Evolutionary conservation across 306 rosid genomes (phyloP), one percentile per base, ranked within the genome.

Genomic region (Herpetospermum pedunculosum): DNA sequence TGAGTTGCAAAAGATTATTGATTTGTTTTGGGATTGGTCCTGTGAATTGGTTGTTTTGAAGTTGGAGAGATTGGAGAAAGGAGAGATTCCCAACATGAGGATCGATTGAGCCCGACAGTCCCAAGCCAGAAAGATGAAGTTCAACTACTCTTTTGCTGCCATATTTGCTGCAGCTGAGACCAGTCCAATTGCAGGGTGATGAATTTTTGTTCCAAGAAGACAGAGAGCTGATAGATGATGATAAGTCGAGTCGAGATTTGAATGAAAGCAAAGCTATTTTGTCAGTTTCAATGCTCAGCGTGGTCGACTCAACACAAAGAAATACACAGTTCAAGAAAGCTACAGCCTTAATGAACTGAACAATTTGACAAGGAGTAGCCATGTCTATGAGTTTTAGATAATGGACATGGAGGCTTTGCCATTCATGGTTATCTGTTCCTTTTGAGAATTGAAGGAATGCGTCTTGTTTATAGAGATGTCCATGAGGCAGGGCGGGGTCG

Each of bases 111-210:
- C 97, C 97, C 2, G 83, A 58, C 46, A 87, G 83, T 52, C 81
- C 53, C 0, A 76, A 65, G 13, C 87, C 64, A 4, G 92, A 83
- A 70, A 92, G 90, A 19, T 82, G 54, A 2, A 87, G 76, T 50
- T 35, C 68, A 32, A 78, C 74, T 0, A 89, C 96, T 83, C 97
- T 34, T 1, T 67, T 75, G 64, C 70, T 75, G 59, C 63, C 48
- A 46, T 29, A 57, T 32, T 18, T 80, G 78, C 73, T 83, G 80
- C 97, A 89, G 1, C 34, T 37, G n/a, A 92, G 88, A 72, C 90
- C 91, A 16, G 83, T 85, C 96, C 96, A 89, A 30, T 87, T 79
- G 83, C 90, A 87, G 2, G 87, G 87, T 4, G 85, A 77, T 37
- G 91, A 77, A 25, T 65, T 75, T 0, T 72, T 70, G 80, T 52